Evolutionary conservation across 805 yeast genomes (phyloP).

Genomic region (Scheffersomyces stipitis): DNA sequence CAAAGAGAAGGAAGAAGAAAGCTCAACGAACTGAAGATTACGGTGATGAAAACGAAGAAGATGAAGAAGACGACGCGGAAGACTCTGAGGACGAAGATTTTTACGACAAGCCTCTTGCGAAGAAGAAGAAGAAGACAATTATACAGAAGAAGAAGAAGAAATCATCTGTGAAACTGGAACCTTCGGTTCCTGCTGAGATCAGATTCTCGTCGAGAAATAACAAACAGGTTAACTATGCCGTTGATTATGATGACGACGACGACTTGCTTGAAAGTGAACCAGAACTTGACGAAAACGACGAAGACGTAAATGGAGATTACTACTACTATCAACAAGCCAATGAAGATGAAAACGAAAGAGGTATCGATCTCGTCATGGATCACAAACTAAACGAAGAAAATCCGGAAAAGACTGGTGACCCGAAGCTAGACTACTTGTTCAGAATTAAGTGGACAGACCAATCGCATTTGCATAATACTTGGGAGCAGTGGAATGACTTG

Average conservation of each 20-base stretch:
- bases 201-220: conserved; percentile 77
- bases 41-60: conserved; percentile 17
- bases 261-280: conserved; percentile 50
- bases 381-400: conserved; percentile 36
- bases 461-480: conserved; percentile 92
- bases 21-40: conserved; percentile 9
- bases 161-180: conserved; percentile 12
- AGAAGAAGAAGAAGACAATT: conserved; percentile 1
- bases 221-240: conserved; percentile 70
- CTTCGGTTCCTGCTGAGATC: conserved; percentile 45
- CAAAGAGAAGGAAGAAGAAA: conserved; percentile 11
- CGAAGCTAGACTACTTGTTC: conserved; percentile 59
- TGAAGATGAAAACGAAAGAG: conserved; percentile 32
- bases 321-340: conserved; percentile 33
- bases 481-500: conserved; percentile 70
- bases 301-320: conserved; percentile 34
- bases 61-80: conserved; percentile 13
- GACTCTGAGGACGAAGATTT: conserved; percentile 17
- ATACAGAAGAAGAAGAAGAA: conserved; percentile 1
- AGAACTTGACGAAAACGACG: conserved; percentile 21
- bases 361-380: conserved; percentile 42
- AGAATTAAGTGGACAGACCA: conserved; percentile 81
- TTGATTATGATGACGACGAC: conserved; percentile 63
- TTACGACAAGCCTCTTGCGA: conserved; percentile 2
- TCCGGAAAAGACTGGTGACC: conserved; percentile 46